phyloP scores from a whole-genome alignment of 1,284 basidiomycete species.

The Austroboletus niveus region DNA sequence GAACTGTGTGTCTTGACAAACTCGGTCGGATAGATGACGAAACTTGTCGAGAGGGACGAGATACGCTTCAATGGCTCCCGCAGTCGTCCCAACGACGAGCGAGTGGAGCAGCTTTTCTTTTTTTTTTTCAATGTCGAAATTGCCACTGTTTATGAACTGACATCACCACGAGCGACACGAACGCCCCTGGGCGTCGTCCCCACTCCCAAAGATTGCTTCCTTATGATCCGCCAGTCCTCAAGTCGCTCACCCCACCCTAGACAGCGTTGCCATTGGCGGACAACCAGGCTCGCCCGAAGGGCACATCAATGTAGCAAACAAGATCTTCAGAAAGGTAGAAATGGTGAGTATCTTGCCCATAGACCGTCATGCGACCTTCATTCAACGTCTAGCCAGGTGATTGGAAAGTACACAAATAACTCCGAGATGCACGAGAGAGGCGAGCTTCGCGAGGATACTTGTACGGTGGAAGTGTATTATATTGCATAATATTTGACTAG shows the following conservation, averaged over 20 bases:
- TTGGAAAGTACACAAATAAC: slow-evolving; percentile 49
- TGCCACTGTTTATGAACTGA: too few relatives aligned
- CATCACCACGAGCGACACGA: slow-evolving; percentile 19
- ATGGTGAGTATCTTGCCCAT: slow-evolving; percentile 36
- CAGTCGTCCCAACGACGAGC: slow-evolving; percentile 82
- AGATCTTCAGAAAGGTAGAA: slow-evolving; percentile 53
- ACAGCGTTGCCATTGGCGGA: slow-evolving; percentile 45
- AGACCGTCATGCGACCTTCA: background rate
- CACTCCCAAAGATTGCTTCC: slow-evolving; percentile 34
- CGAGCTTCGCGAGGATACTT: too few relatives aligned
- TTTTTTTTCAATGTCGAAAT: too few relatives aligned
- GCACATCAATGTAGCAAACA: slow-evolving; percentile 46
- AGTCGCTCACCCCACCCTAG: slow-evolving; percentile 18
- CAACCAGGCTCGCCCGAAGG: slow-evolving; percentile 40
- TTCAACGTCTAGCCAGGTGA: slow-evolving; percentile 35
- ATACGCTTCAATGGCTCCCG: slow-evolving; percentile 91
- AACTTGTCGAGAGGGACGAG: slow-evolving; percentile 31
- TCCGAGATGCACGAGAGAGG: slow-evolving; percentile 26
- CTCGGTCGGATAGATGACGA: slow-evolving; percentile 90
- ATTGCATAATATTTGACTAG: too few relatives aligned
- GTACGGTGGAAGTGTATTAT: too few relatives aligned
- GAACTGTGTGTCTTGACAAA: slow-evolving; percentile 90
- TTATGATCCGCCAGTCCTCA: too few relatives aligned
- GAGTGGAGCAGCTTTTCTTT: too few relatives aligned
- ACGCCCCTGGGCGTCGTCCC: slow-evolving; percentile 43